phyloP scores from a whole-genome alignment of 257 asterid species.

The Solanum acaule region DNA sequence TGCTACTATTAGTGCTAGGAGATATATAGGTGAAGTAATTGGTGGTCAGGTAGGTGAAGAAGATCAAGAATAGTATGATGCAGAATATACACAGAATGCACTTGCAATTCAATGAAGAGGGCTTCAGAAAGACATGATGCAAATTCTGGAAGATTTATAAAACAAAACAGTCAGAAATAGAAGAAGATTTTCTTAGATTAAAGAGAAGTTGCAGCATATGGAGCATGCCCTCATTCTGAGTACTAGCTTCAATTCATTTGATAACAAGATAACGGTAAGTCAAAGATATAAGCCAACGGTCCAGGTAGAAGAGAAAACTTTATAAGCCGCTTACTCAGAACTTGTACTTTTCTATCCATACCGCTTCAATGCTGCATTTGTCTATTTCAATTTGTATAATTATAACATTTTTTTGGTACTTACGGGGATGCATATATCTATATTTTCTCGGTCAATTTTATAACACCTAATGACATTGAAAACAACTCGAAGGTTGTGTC shows the following conservation, averaged over 20 bases:
- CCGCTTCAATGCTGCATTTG: too few relatives aligned
- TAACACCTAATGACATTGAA: too few relatives aligned
- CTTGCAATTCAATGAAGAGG: neutral
- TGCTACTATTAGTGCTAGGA: neutral
- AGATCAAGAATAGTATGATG: conserved; percentile 32
- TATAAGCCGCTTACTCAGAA: too few relatives aligned
- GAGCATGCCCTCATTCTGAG: neutral
- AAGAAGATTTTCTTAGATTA: conserved; percentile 20
- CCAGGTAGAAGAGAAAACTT: too few relatives aligned
- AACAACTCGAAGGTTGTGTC: too few relatives aligned
- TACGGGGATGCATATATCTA: too few relatives aligned
- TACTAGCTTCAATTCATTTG: neutral
- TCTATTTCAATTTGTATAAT: too few relatives aligned
- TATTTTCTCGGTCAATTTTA: too few relatives aligned
- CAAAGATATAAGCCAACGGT: too few relatives aligned
- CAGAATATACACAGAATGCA: conserved; percentile 26
- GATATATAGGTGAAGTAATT: conserved; percentile 5
- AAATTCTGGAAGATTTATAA: too few relatives aligned
- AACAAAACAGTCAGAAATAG: neutral
- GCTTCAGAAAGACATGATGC: neutral
- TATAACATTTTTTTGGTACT: too few relatives aligned
- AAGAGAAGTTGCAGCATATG: neutral
- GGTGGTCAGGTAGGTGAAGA: conserved; percentile 33
- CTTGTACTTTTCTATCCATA: too few relatives aligned
- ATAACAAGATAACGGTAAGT: neutral